phyloP scores from a whole-genome alignment of 768 basidiomycete species.

The Lactarius sanguifluus region DNA sequence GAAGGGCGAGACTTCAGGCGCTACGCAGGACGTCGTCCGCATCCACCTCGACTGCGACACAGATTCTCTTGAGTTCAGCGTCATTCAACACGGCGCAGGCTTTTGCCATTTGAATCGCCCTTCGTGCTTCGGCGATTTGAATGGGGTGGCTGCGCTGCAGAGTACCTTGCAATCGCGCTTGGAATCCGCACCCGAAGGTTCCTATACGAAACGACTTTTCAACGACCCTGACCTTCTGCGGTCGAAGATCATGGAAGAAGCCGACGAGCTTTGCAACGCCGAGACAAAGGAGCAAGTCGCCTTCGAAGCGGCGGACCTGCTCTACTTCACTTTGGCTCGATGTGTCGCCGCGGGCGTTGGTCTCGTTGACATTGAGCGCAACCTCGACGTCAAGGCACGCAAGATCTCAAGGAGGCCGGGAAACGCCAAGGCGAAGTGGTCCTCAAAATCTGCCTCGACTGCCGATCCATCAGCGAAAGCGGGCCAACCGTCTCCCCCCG shows the following conservation, averaged over 20 bases:
- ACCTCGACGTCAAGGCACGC: slow-evolving; percentile 80
- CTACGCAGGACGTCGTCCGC: slow-evolving; percentile 81
- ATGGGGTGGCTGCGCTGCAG: slow-evolving; percentile 83
- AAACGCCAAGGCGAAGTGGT: slow-evolving; percentile 88
- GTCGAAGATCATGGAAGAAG: slow-evolving; percentile 98
- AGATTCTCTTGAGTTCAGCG: slow-evolving; percentile 88
- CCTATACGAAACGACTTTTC: slow-evolving; percentile 89
- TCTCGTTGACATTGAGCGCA: slow-evolving; percentile 78
- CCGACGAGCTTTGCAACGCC: slow-evolving; percentile 91
- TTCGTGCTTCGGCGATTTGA: slow-evolving; percentile 84
- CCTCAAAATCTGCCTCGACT: slow-evolving; percentile 26
- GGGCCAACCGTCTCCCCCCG: slow-evolving; percentile 33
- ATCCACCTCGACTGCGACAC: slow-evolving; percentile 90
- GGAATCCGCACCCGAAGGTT: slow-evolving; percentile 78
- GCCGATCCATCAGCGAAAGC: slow-evolving; percentile 28
- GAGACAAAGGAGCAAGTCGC: slow-evolving; percentile 78
- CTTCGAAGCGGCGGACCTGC: slow-evolving; percentile 92
- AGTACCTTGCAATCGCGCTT: slow-evolving; percentile 71
- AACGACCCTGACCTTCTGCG: slow-evolving; percentile 74
- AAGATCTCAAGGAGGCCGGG: slow-evolving; percentile 86
- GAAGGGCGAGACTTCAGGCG: slow-evolving; percentile 95
- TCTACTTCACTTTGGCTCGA: slow-evolving; percentile 88
- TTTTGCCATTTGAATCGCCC: slow-evolving; percentile 90
- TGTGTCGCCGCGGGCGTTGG: slow-evolving; percentile 82
- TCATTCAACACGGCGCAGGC: slow-evolving; percentile 84